These are phyloP conservation scores for Blastomyces emzantsi DNA, from an alignment of 2,329 filamentous ascomycete species.

Conservation along the genomic window DNA sequence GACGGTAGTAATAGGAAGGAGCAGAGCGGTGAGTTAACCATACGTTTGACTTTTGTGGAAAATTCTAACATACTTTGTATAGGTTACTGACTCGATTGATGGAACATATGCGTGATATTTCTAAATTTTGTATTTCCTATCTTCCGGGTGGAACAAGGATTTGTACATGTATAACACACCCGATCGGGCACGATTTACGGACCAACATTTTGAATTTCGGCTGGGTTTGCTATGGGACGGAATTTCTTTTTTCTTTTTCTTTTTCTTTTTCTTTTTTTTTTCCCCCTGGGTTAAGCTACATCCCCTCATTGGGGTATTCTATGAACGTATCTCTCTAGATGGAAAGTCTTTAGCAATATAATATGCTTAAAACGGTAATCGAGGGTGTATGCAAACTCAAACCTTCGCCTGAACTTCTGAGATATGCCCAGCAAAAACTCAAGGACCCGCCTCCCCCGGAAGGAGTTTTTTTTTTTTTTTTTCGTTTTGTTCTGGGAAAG, in stretches of 20 bases:
- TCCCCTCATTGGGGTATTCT: background rate
- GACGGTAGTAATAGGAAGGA: constrained; percentile 34
- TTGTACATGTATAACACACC: background rate
- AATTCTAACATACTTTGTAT: background rate
- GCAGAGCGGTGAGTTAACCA: constrained; percentile 36
- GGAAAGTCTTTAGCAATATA: background rate
- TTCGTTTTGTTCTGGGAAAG: background rate
- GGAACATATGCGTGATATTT: background rate
- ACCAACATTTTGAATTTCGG: background rate
- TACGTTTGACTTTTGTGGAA: background rate
- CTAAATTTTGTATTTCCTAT: background rate
- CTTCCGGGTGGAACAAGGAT: background rate
- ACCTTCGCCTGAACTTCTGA: background rate
- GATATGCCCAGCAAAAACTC: background rate
- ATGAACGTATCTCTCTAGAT: background rate
- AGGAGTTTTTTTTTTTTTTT: no score
- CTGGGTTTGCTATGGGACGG: background rate
- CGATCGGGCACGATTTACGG: background rate
- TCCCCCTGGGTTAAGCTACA: background rate
- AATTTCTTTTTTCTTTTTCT: background rate
- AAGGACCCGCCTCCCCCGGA: background rate
- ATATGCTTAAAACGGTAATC: background rate
- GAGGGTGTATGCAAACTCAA: background rate
- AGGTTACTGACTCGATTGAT: constrained; percentile 6
- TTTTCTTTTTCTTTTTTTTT: no score